Evolutionary conservation across 1,284 basidiomycete species (phyloP).

Genomic region (Ceratobasidium sp.): DNA sequence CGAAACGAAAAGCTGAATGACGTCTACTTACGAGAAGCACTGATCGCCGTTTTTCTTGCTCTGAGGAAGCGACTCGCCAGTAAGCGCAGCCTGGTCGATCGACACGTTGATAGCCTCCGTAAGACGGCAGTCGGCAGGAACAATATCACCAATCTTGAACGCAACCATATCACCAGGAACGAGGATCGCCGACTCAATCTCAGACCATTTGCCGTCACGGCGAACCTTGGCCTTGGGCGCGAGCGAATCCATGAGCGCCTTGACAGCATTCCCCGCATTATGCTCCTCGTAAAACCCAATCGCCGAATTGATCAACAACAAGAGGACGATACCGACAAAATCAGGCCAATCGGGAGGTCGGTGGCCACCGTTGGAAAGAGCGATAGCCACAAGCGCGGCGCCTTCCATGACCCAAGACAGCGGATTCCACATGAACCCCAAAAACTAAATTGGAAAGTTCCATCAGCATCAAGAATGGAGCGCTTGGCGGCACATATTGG

Average conservation of each 20-base stretch:
- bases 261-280: constrained; percentile 97
- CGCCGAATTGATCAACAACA: constrained; percentile 92
- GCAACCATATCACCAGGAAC: constrained; percentile 94
- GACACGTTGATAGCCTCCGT: constrained; percentile 95
- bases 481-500: not conserved
- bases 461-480: constrained; percentile 48
- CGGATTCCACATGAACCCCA: constrained; percentile 99
- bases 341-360: constrained; percentile 95
- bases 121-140: constrained; percentile 94
- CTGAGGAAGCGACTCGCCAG: constrained; percentile 93
- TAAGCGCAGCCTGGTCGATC: constrained; percentile 96
- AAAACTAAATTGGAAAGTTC: constrained; percentile 69
- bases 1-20: no score
- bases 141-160: constrained; percentile 98
- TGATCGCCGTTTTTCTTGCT: constrained; percentile 92
- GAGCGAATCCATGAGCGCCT: constrained; percentile 98
- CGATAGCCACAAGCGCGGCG: constrained; percentile 95
- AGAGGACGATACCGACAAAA: constrained; percentile 94
- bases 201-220: constrained; percentile 83
- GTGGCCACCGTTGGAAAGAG: constrained; percentile 90
- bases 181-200: constrained; percentile 87
- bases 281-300: constrained; percentile 99
- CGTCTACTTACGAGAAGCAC: constrained; percentile 89
- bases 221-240: constrained; percentile 95
- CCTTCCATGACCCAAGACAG: constrained; percentile 99